Conservation (phyloP, 768 basidiomycete genomes). For the Boletus speciosus region DNA sequence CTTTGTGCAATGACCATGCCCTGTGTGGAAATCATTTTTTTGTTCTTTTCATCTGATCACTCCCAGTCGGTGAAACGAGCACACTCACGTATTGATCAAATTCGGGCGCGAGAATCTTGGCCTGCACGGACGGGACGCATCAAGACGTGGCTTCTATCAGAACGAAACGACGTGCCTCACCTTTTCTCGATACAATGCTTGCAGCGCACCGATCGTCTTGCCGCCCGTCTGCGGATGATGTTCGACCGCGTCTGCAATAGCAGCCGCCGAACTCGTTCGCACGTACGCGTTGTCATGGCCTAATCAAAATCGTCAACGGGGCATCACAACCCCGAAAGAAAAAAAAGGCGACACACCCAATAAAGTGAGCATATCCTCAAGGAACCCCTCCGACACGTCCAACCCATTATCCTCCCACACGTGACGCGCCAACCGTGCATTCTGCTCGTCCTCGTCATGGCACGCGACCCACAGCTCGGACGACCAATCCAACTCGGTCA, state of each 20-base stretch:
- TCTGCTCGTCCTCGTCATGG: conserved; percentile 90
- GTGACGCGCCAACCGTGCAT: conserved; percentile 71
- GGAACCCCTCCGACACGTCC: conserved; percentile 67
- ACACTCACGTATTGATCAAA: conserved; percentile 86
- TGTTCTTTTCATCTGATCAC: background rate
- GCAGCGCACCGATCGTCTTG: conserved; percentile 48
- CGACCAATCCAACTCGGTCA: conserved; percentile 93
- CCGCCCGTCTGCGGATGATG: conserved; percentile 61
- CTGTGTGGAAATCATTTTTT: conserved; percentile 34
- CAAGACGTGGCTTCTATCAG: background rate
- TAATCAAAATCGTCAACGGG: conserved; percentile 24
- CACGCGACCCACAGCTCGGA: conserved; percentile 83
- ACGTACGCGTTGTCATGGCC: conserved; percentile 82
- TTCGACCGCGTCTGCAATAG: conserved; percentile 74
- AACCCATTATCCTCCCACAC: conserved; percentile 96
- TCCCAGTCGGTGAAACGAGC: background rate
- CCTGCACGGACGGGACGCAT: conserved; percentile 38
- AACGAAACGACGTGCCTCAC: conserved; percentile 30
- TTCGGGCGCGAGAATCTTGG: conserved; percentile 84
- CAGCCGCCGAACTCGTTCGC: conserved; percentile 63
- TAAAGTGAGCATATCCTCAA: conserved; percentile 56
- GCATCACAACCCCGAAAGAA: background rate
- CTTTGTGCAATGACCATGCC: conserved; percentile 91
- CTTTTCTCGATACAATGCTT: conserved; percentile 82
- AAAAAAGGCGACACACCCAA: conserved; percentile 48